A percentile compares a stretch with the other conserved stretches of the same genome.
These are phyloP conservation scores for Gossypium australe DNA, from an alignment of 345 rosid genomes.

Conservation along the genomic window DNA sequence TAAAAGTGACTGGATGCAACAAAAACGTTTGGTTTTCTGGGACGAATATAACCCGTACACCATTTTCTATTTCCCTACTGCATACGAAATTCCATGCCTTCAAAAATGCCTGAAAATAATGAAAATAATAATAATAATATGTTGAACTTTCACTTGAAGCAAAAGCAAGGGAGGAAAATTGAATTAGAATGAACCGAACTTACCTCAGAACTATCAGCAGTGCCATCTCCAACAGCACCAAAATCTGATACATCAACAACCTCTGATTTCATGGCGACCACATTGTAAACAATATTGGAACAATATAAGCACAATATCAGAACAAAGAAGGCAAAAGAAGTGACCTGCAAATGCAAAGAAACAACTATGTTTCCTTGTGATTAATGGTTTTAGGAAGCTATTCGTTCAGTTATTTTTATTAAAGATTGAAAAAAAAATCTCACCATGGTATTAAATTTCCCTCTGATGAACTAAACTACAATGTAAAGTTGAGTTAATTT, in stretches of 20 bases:
- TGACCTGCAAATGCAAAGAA: not conserved
- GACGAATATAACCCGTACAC: slow-evolving; percentile 12
- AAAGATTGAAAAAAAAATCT: not conserved
- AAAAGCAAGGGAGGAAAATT: not conserved
- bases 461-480: not conserved
- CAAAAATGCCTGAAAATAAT: slow-evolving; percentile 28
- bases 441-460: not conserved
- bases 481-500: not conserved
- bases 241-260: slow-evolving; percentile 21
- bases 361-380: not conserved
- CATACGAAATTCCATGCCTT: slow-evolving; percentile 36
- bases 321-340: not conserved
- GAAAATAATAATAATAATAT: too few relatives aligned
- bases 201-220: slow-evolving; percentile 23
- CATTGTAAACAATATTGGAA: not conserved
- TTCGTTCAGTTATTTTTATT: not conserved
- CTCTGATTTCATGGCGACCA: not conserved
- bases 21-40: slow-evolving; percentile 22
- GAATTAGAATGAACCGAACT: not conserved
- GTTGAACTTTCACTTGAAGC: not conserved
- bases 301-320: not conserved
- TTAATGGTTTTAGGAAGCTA: not conserved
- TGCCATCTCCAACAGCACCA: slow-evolving; percentile 29
- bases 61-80: not conserved
- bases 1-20: slow-evolving; percentile 24